phyloP scores from a whole-genome alignment of 129 eudicot genomes.

The Chrysanthemum seticuspe region DNA sequence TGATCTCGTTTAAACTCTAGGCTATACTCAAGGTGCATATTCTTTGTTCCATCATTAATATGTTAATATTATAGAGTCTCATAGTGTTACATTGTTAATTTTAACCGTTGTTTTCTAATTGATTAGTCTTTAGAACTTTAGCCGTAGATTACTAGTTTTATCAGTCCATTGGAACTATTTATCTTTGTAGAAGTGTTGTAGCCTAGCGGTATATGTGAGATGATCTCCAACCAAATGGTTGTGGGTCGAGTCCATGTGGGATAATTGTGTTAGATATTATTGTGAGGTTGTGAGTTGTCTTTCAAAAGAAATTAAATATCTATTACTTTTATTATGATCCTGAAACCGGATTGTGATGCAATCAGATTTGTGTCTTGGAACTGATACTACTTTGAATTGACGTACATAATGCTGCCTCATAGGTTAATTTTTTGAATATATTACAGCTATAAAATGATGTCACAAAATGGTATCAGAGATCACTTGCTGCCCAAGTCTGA shows the following conservation, averaged over 20 bases:
- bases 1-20: not conserved
- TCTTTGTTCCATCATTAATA: not conserved
- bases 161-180: too few relatives aligned
- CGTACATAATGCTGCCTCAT: not conserved
- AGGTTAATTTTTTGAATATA: not conserved
- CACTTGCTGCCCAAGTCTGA: conserved; percentile 50
- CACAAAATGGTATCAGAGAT: conserved; percentile 51
- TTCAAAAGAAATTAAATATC: not conserved
- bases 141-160: too few relatives aligned
- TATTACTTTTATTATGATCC: not conserved
- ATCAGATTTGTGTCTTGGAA: not conserved
- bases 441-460: conserved; percentile 40
- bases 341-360: not conserved
- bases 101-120: not conserved
- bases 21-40: conserved; percentile 16
- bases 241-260: too few relatives aligned
- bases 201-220: too few relatives aligned
- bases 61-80: not conserved
- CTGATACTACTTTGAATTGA: not conserved
- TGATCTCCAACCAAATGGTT: too few relatives aligned
- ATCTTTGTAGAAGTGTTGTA: too few relatives aligned
- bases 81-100: too few relatives aligned
- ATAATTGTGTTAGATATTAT: too few relatives aligned
- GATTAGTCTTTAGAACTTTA: too few relatives aligned
- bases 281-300: too few relatives aligned